A percentile compares a stretch with the other conserved stretches of the same genome.
Evolutionary conservation across 768 basidiomycete genomes (phyloP).

Genomic region (Tulasnella sp.): DNA sequence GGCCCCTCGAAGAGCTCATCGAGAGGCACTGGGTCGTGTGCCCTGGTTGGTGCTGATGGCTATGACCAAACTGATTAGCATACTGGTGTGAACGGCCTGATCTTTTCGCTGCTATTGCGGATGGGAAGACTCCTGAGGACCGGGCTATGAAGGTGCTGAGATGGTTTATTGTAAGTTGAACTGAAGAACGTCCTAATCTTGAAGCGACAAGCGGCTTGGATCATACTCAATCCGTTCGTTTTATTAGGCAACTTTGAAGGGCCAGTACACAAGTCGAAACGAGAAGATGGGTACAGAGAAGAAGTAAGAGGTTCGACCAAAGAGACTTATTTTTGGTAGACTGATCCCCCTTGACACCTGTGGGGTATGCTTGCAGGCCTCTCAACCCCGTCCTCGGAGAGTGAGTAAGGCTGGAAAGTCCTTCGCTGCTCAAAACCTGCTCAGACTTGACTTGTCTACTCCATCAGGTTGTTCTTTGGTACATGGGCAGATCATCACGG

Average conservation of each 20-base stretch:
- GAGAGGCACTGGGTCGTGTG: too few relatives aligned
- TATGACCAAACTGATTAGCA: conserved; percentile 45
- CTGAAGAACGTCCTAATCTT: too few relatives aligned
- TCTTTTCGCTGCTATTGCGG: conserved; percentile 76
- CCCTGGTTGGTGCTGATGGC: too few relatives aligned
- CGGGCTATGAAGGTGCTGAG: conserved; percentile 70
- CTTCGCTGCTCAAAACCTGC: not conserved
- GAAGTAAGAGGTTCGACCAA: conserved; percentile 62
- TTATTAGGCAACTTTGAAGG: conserved; percentile 58
- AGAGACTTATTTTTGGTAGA: not conserved
- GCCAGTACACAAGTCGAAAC: conserved; percentile 89
- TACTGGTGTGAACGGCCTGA: conserved; percentile 97
- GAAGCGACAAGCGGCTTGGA: too few relatives aligned
- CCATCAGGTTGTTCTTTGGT: conserved; percentile 68
- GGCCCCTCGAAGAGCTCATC: conserved; percentile 17
- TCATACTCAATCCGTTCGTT: too few relatives aligned
- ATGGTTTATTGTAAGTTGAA: conserved; percentile 81
- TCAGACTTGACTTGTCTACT: not conserved
- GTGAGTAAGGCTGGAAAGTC: conserved; percentile 34
- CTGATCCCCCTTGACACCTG: not conserved
- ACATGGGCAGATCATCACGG: conserved; percentile 65
- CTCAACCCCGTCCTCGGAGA: conserved; percentile 93
- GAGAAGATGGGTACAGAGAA: conserved; percentile 96
- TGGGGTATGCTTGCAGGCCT: conserved; percentile 53
- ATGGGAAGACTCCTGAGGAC: conserved; percentile 60